Percentiles rank a stretch among this genome's conserved stretches.
These are phyloP conservation scores for Medicago truncatula DNA, from an alignment of 306 rosid genomes.

Conservation along the genomic window DNA sequence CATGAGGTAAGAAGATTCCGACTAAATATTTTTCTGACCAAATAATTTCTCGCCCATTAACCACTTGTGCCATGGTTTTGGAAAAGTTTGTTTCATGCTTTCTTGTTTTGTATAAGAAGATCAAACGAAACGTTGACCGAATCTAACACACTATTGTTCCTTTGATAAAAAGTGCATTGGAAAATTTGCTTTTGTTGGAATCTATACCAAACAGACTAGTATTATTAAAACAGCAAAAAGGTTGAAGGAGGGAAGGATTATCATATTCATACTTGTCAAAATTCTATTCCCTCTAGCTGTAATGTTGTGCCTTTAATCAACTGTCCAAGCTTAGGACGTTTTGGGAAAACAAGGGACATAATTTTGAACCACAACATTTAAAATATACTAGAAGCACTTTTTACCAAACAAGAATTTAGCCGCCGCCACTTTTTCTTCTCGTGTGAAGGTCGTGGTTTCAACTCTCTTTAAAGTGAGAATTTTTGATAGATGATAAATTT, in stretches of 20 bases:
- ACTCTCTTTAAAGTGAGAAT: no score
- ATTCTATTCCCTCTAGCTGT: background rate
- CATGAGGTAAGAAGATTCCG: no score
- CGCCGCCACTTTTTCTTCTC: background rate
- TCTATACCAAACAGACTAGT: background rate
- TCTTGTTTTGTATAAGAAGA: background rate
- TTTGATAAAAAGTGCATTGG: background rate
- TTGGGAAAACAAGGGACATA: conserved; percentile 2
- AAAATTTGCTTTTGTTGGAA: background rate
- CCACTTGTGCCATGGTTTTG: background rate
- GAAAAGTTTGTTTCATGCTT: background rate
- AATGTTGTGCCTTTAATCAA: background rate
- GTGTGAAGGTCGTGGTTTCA: background rate
- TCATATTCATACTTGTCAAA: background rate
- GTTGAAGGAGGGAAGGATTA: background rate
- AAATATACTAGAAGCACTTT: conserved; percentile 8
- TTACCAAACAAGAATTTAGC: background rate
- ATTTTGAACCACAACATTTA: background rate
- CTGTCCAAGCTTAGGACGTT: conserved; percentile 15
- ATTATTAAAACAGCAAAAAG: background rate
- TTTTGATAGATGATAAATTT: no score
- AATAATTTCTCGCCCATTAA: no score
- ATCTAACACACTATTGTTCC: background rate
- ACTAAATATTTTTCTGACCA: no score
- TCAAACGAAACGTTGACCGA: background rate